Conservation (phyloP, 148 eudicot genomes). For the Pharnaceum exiguum region DNA sequence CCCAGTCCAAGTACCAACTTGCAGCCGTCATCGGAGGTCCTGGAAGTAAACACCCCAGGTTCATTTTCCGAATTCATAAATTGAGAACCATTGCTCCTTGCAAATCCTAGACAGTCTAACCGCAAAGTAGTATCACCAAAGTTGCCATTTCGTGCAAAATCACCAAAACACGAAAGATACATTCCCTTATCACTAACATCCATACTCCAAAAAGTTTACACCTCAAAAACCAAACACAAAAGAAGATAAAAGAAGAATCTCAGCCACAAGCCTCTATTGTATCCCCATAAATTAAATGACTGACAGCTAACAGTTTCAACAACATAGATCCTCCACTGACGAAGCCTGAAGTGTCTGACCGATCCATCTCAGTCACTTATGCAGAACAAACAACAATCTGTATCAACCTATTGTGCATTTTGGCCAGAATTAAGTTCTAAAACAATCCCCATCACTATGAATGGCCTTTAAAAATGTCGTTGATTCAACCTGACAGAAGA, state of each 20-base stretch:
- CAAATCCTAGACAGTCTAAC: conserved; percentile 74
- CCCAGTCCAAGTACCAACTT: conserved; percentile 89
- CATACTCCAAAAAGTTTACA: conserved; percentile 33
- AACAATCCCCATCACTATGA: conserved; percentile 1
- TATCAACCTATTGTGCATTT: not conserved
- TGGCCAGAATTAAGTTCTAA: not conserved
- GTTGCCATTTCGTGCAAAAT: conserved; percentile 29
- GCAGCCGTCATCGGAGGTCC: conserved; percentile 72
- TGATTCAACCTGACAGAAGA: not conserved
- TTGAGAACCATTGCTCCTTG: conserved; percentile 23
- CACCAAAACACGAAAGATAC: conserved; percentile 30
- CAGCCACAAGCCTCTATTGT: conserved; percentile 27
- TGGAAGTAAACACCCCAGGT: conserved; percentile 15
- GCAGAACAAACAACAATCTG: conserved; percentile 5
- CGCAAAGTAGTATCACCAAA: conserved; percentile 69
- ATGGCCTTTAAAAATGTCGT: not conserved
- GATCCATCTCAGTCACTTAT: conserved; percentile 44
- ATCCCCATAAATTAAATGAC: conserved; percentile 27
- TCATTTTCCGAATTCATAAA: conserved; percentile 22
- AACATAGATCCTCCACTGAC: conserved; percentile 72
- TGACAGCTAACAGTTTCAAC: conserved; percentile 25
- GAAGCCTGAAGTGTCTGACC: conserved; percentile 79
- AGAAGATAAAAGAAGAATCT: conserved; percentile 15
- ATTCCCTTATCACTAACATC: conserved; percentile 32
- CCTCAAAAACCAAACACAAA: conserved; percentile 11